Evolutionary conservation across 768 basidiomycete species (phyloP), one percentile per base, ranked within the genome.

Genomic region (Tulasnella sp.): DNA sequence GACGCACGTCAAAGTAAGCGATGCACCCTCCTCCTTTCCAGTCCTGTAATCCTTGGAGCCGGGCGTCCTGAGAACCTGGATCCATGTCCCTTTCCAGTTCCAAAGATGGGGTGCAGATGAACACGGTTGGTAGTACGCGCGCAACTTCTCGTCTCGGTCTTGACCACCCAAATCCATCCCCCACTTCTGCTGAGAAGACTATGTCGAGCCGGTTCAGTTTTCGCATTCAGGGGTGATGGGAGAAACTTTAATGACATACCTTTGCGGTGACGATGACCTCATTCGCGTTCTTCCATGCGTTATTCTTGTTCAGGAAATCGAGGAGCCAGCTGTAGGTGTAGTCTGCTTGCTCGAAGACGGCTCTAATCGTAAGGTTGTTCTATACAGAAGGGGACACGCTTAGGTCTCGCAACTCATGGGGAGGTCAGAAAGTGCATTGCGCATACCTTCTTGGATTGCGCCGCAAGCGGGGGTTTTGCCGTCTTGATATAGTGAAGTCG

Each of bases 191-290:
- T 59, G 45, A 29, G 43, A 23, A 1, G 55, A 56, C 43, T 38
- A 38, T 38, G 34, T 15, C 5, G 5, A 15, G 34, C 5, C 34
- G 15, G 15, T 38, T 7, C 34, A 38, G 5, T 38, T 38, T 15
- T 38, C 34, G 34, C 34, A 5, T 38, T 38, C 15, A 15, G 15
- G 34, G 15, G 34, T 38, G 34, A 38, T 7, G 34, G 34, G 15
- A 38, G 34, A 7, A n/a, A 15, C 34, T 38, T 38, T 15, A 15
- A 5, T 7, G 5, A 15, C 34, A 38, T 38, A 38, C 34, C 34
- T 59, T 59, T 0, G 58, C 58, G 29, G 58, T 59, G 48, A 59
- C 58, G 42, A 50, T 51, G 17, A 59, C 48, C 32, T 59, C 58
- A 30, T 34, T 59, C 21, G 45, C 47, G 42, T 59, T 59, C 10